Percentiles rank a stretch among this genome's conserved stretches.
Conservation (phyloP, 2,329 filamentous ascomycete species). For the Pseudogymnoascus sp. region DNA sequence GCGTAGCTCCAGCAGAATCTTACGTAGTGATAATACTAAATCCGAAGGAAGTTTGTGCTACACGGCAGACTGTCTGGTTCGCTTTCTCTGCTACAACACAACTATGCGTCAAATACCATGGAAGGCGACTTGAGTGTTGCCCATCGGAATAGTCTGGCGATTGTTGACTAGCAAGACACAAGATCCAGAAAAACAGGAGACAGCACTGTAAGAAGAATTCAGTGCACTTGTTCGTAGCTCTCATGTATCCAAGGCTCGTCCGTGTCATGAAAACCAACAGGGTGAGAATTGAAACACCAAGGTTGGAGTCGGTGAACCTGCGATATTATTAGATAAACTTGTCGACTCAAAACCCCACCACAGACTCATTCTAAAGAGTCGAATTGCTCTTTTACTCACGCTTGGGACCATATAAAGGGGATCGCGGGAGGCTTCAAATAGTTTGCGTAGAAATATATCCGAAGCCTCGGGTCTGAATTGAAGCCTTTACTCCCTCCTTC, state of each 20-base stretch:
- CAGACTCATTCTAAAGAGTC: background rate
- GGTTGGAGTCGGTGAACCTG: background rate
- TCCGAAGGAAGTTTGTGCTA: background rate
- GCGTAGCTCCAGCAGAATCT: background rate
- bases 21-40: background rate
- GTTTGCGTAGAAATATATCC: slow-evolving; percentile 15
- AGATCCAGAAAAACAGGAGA: background rate
- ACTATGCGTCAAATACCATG: background rate
- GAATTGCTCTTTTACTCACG: background rate
- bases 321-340: background rate
- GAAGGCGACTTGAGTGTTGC: background rate
- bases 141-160: background rate
- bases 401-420: slow-evolving; percentile 14
- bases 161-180: background rate
- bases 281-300: background rate
- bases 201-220: background rate
- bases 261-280: background rate
- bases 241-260: background rate
- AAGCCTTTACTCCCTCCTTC: slow-evolving; percentile 11
- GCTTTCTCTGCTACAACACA: background rate
- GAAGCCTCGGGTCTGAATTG: slow-evolving; percentile 12
- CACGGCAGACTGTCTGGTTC: background rate
- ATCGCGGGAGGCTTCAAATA: slow-evolving; percentile 10
- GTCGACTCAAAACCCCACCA: background rate
- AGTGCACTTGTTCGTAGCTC: background rate